Evolutionary conservation across 2,329 filamentous ascomycete genomes (phyloP), one percentile per base, ranked within the genome.

Genomic region (Trichoderma arundinaceum): DNA sequence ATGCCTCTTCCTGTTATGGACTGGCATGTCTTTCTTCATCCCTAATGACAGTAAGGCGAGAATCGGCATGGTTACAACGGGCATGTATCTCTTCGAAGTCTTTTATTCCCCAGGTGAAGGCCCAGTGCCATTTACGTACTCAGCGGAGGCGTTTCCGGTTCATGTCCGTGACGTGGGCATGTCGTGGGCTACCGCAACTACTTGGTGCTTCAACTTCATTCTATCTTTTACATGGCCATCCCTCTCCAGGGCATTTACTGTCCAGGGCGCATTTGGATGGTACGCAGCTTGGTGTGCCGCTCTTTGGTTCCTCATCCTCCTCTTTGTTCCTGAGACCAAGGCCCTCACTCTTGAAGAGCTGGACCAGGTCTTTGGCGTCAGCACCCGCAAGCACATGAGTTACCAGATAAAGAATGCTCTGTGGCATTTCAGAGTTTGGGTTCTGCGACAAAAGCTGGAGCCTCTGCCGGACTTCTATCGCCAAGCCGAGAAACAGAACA

Each of bases 311-410:
- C 76, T 84, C 68, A 83, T 83, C 68, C 83, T 83, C 67, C 75
- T 82, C 33, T 77, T 83, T 57, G 78, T 84, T 0, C 82, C 81
- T 0, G 82, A 84, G 72, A 84, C 82, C 2, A 83, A 83, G 73
- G 80, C 82, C 43, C 78, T 80, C 62, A 83, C 81, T 0, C 76
- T 84, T 0, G 82, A 84, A 67, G 82, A 84, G 64, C 78, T 84
- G 8, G 81, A 84, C 72, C 80, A 80, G 39, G 79, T 83, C 38
- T 84, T 83, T 53, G 76, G 76, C 7, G 77, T 82, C 12, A 76
- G 77, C 17, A 77, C 75, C 66, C 71, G 74, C 61, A 79, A 77
- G 54, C 81, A 82, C 64, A 77, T 76, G 38, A 63, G 56, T 22
- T 79, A 82, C 72, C 80, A 82, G 71, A 65, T 79, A 32, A 59